Evolutionary conservation across 2,329 filamentous ascomycete species (phyloP), one percentile per base, ranked within the genome.

Genomic region (Cordyceps cateniannulata): DNA sequence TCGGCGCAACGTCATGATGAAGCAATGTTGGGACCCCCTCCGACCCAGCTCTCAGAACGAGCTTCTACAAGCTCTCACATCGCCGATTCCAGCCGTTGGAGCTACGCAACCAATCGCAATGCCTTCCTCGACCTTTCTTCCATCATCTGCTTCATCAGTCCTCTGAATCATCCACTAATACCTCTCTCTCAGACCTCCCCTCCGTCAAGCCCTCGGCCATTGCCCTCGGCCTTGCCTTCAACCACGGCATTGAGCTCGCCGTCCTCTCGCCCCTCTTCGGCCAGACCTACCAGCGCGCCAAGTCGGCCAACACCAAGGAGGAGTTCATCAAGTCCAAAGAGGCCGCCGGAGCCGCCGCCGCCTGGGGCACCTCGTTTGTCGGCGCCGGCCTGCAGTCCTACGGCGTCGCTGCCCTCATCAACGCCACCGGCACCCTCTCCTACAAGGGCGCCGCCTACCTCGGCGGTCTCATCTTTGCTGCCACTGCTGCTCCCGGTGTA

Each of bases 361-460:
- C 92, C 67, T 96, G 90, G 89, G 91, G 93, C 73, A 93, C 90
- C 66, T 95, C 92, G 45, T 84, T 98, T 64, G 81, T 92, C 72
- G 95, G 95, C 73, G 95, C 91, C 62, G 91, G 89, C 63, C 78
- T 97, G 63, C 92, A 96, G 81, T 85, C 88, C 64, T 96, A 96
- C 72, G 92, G 91, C 73, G 88, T 96, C 65, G 92, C 88, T 68
- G 92, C 92, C 64, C 81, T 96, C 67, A 89, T 93, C 82, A 98
- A 98, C 76, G 92, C 93, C 67, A 98, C 93, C 47, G 93, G 91
- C 66, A 97, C 93, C 59, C 82, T 98, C 65, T 92, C 85, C 79
- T 98, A 98, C 83, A 98, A 96, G 85, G 95, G 95, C 69, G 92
- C 95, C 65, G 91, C 93, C 61, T 98, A 97, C 80, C 83, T 98